phyloP scores from a whole-genome alignment of 345 rosid species.

The Bretschneidera sinensis region DNA sequence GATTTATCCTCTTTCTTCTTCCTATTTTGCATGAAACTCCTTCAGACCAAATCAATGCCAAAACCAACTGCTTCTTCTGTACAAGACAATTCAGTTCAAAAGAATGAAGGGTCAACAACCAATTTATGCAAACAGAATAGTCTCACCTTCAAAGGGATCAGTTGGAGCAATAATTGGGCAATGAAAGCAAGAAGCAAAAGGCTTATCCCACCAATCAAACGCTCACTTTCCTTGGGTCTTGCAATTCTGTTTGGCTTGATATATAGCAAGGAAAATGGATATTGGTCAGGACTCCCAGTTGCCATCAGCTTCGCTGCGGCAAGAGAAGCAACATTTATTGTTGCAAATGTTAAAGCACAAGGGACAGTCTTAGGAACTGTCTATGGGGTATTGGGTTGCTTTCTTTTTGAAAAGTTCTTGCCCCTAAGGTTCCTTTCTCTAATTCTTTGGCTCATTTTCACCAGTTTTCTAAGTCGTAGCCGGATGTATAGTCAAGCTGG shows the following conservation, averaged over 20 bases:
- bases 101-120: conserved; percentile 18
- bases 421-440: conserved; percentile 66
- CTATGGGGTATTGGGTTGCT: conserved; percentile 80
- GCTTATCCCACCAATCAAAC: conserved; percentile 54
- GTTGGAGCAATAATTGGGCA: conserved; percentile 24
- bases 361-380: conserved; percentile 91
- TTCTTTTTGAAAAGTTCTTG: conserved; percentile 62
- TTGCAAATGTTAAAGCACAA: conserved; percentile 77
- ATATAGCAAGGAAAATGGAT: conserved; percentile 66
- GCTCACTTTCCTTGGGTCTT: conserved; percentile 63
- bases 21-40: conserved; percentile 67
- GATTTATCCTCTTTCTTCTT: conserved; percentile 70
- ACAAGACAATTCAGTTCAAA: conserved; percentile 4
- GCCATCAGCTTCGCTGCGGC: conserved; percentile 59
- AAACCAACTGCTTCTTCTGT: conserved; percentile 14
- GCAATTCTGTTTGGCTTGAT: conserved; percentile 60
- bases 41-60: conserved; percentile 31
- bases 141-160: conserved; percentile 12
- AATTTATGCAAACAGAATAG: conserved; percentile 13
- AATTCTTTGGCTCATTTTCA: conserved; percentile 80
- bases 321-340: conserved; percentile 76
- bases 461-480: conserved; percentile 62
- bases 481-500: conserved; percentile 85
- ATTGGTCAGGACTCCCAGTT: conserved; percentile 79
- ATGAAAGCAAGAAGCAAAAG: conserved; percentile 23